phyloP scores from a whole-genome alignment of 345 rosid species.

The Populus euphratica region DNA sequence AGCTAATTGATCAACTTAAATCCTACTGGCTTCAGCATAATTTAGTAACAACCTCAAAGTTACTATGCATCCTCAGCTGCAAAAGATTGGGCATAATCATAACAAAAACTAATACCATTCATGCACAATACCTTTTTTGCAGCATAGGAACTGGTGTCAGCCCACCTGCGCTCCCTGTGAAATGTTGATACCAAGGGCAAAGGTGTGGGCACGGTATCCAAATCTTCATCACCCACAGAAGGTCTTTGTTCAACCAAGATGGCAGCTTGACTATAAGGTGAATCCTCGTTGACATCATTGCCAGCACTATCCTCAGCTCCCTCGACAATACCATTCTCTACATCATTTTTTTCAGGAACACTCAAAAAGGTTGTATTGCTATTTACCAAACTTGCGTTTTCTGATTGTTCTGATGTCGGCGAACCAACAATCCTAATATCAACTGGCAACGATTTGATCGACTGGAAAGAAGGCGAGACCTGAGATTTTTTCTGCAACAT shows the following conservation, averaged over 20 bases:
- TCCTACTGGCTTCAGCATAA: slow-evolving; percentile 2
- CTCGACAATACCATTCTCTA: slow-evolving; percentile 34
- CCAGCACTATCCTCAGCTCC: slow-evolving; percentile 30
- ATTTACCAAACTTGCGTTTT: slow-evolving; percentile 19
- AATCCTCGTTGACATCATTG: slow-evolving; percentile 49
- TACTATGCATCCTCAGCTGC: neutral
- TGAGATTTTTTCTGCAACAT: slow-evolving; percentile 50
- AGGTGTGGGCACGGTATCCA: slow-evolving; percentile 40
- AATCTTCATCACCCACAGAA: slow-evolving; percentile 40
- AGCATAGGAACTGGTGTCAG: slow-evolving; percentile 64
- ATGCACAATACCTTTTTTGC: slow-evolving; percentile 61
- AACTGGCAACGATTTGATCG: slow-evolving; percentile 68
- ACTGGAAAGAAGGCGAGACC: slow-evolving; percentile 51
- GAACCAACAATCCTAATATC: slow-evolving; percentile 57
- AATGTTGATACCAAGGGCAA: slow-evolving; percentile 47
- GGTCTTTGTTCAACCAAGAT: slow-evolving; percentile 48
- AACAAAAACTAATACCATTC: neutral
- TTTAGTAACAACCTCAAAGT: neutral
- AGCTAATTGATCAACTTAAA: neutral
- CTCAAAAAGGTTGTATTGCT: slow-evolving; percentile 22
- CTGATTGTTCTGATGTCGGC: slow-evolving; percentile 38
- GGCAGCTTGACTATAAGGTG: slow-evolving; percentile 58
- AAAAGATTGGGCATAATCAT: slow-evolving; percentile 1
- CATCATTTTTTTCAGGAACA: slow-evolving; percentile 42
- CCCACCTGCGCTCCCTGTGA: slow-evolving; percentile 63